These are phyloP conservation scores for Jacaranda copaia DNA, from an alignment of 257 asterid genomes.

Conservation along the genomic window DNA sequence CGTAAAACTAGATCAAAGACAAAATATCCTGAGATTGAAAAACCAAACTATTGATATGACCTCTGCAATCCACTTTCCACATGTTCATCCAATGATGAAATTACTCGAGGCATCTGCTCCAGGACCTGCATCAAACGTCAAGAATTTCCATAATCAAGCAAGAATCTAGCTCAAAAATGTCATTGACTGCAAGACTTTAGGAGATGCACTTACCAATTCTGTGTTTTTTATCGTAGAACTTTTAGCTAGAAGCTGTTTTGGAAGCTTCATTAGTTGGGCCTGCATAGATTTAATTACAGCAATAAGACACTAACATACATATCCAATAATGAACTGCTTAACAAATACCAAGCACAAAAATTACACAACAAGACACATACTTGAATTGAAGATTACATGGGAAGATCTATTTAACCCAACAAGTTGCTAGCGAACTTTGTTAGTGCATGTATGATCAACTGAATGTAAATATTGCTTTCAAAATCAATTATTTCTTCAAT, in stretches of 20 bases:
- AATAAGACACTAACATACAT: background rate
- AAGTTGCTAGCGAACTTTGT: background rate
- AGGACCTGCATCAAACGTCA: slow-evolving; percentile 47
- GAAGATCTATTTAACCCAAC: background rate
- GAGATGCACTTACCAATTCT: slow-evolving; percentile 47
- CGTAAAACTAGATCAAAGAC: background rate
- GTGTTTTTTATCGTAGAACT: slow-evolving; percentile 63
- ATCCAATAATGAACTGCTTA: background rate
- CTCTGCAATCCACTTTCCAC: slow-evolving; percentile 66
- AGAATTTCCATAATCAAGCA: slow-evolving; percentile 27
- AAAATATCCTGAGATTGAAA: background rate
- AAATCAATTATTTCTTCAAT: background rate
- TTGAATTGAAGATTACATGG: background rate
- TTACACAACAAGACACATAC: background rate
- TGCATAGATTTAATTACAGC: slow-evolving; percentile 34
- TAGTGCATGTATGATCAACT: background rate
- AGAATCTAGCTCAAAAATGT: slow-evolving; percentile 10
- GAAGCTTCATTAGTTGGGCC: slow-evolving; percentile 71
- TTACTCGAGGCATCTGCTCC: slow-evolving; percentile 69
- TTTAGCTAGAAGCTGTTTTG: slow-evolving; percentile 72
- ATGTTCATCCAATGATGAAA: slow-evolving; percentile 75
- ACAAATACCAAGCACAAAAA: background rate
- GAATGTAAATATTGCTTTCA: background rate
- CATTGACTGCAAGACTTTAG: background rate
- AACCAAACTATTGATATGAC: slow-evolving; percentile 34